These are phyloP conservation scores for Dothidotthia symphoricarpi DNA, from an alignment of 2,329 filamentous ascomycete species.

Conservation along the genomic window DNA sequence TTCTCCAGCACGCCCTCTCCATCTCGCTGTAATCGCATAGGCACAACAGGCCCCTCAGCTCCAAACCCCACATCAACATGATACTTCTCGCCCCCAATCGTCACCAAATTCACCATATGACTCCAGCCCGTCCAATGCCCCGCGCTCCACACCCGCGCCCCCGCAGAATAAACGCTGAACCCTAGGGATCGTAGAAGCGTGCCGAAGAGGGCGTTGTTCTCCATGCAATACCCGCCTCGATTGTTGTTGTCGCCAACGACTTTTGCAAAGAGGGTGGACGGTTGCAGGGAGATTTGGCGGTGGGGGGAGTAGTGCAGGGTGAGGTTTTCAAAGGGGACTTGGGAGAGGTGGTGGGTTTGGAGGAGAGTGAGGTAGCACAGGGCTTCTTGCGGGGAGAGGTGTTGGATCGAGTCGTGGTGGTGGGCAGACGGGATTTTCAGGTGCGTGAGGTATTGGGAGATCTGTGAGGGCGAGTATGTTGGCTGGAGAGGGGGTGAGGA, in stretches of 20 bases:
- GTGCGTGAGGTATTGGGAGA: slow-evolving; percentile 38
- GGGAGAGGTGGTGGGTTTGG: slow-evolving; percentile 45
- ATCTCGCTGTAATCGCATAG: slow-evolving; percentile 39
- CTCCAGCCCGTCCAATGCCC: slow-evolving; percentile 34
- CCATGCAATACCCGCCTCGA: slow-evolving; percentile 62
- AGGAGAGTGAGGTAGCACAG: slow-evolving; percentile 32
- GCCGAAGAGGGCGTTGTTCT: slow-evolving; percentile 56
- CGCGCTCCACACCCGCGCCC: slow-evolving; percentile 41
- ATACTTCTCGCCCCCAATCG: slow-evolving; percentile 33
- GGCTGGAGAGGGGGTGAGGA: slow-evolving; percentile 18
- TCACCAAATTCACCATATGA: slow-evolving; percentile 50
- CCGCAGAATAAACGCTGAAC: slow-evolving; percentile 46
- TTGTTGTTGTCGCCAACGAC: slow-evolving; percentile 51
- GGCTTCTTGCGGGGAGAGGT: slow-evolving; percentile 17
- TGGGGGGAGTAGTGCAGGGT: slow-evolving; percentile 50
- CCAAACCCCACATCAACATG: slow-evolving; percentile 49
- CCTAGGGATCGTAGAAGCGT: slow-evolving; percentile 54
- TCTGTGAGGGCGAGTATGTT: slow-evolving; percentile 27
- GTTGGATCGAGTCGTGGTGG: slow-evolving; percentile 23
- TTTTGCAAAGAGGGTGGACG: slow-evolving; percentile 53
- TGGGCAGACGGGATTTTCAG: slow-evolving; percentile 29
- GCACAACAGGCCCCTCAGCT: slow-evolving; percentile 37
- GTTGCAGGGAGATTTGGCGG: slow-evolving; percentile 49
- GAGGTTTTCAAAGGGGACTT: slow-evolving; percentile 59
- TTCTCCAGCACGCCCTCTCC: slow-evolving; percentile 17